Evolutionary conservation across 495 filamentous ascomycete genomes (phyloP).

Genomic region (Xylaria castorea): DNA sequence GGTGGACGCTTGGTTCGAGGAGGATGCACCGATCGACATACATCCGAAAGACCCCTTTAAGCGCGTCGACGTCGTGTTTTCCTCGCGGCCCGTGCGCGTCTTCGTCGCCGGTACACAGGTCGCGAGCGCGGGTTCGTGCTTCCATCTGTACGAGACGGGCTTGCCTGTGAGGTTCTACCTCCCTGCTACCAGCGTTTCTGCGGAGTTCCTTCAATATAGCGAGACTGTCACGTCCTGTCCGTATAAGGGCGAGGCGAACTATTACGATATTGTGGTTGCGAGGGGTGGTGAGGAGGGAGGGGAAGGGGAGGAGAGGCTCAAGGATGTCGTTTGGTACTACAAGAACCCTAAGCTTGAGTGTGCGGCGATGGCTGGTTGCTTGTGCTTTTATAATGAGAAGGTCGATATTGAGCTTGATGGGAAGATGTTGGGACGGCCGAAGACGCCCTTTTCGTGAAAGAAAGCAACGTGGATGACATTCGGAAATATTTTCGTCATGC

Average conservation of each 20-base stretch:
- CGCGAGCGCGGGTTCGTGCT: constrained; percentile 49
- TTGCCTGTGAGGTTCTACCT: constrained; percentile 62
- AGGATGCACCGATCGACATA: constrained; percentile 58
- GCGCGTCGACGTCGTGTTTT: constrained; percentile 63
- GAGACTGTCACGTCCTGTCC: constrained; percentile 56
- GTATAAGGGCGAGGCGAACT: constrained; percentile 65
- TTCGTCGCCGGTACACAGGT: not conserved
- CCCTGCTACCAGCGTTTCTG: constrained; percentile 50
- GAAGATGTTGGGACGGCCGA: constrained; percentile 19
- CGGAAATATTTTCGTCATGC: not conserved
- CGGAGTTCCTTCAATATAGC: constrained; percentile 47
- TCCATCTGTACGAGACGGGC: constrained; percentile 60
- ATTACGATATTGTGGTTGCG: constrained; percentile 43
- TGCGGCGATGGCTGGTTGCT: constrained; percentile 49
- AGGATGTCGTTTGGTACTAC: constrained; percentile 65
- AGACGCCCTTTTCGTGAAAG: constrained; percentile 8
- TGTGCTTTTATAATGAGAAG: constrained; percentile 69
- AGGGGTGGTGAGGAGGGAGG: constrained; percentile 8
- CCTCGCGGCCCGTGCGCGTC: constrained; percentile 45
- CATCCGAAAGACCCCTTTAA: constrained; percentile 70
- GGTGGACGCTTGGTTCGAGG: constrained; percentile 66
- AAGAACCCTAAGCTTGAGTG: constrained; percentile 57
- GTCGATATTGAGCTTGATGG: constrained; percentile 65
- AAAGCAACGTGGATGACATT: not conserved
- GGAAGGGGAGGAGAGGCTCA: constrained; percentile 44